Evolutionary conservation across 2,329 filamentous ascomycete species (phyloP), one percentile per base, ranked within the genome.

Genomic region (Salinomyces thailandicus): DNA sequence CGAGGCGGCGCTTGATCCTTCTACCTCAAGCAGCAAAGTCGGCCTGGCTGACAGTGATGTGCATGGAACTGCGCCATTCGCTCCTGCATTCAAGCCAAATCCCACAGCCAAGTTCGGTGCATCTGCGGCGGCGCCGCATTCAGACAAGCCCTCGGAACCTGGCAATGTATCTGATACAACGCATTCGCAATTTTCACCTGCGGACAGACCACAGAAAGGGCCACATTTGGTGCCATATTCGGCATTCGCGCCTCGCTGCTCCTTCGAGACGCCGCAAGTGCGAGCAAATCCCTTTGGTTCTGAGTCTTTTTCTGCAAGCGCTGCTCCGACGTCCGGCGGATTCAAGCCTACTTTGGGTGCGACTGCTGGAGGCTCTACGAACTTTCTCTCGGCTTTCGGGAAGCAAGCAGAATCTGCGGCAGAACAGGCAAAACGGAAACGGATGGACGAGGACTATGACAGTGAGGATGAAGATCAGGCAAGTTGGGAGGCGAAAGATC

Each of bases 401-500:
- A 44, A 44, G 22, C 50, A 53, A 35, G 58, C 66, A 5, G 58
- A 61, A 14, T 55, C 62, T 34, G 52, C 55, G 19, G 59, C 61
- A 32, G 62, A 63, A 30, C 59, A 62, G 31, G 64, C 63, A 31
- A 65, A 62, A 38, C 60, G 58, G 37, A 67, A 67, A 50, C 63
- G 66, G 33, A 69, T 68, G 50, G 64, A 59, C 3, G 66, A 69
- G 34, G 66, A 70, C 15, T 69, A 65, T 41, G 67, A 71, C 43
- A 69, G 67, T 5, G 68, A 70, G 11, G 66, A 69, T 36, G 67
- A 71, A 28, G 64, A 70, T 29, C 63, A 67, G 43, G 66, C 56
- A 18, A 59, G 65, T 31, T 71, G 66, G 62, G 63, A 68, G 38
- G 60, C 62, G 36, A 55, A 58, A 38, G 57, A 71, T 46, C 59